Evolutionary conservation across 805 yeast species (phyloP).

Genomic region (Candida stauntonica): DNA sequence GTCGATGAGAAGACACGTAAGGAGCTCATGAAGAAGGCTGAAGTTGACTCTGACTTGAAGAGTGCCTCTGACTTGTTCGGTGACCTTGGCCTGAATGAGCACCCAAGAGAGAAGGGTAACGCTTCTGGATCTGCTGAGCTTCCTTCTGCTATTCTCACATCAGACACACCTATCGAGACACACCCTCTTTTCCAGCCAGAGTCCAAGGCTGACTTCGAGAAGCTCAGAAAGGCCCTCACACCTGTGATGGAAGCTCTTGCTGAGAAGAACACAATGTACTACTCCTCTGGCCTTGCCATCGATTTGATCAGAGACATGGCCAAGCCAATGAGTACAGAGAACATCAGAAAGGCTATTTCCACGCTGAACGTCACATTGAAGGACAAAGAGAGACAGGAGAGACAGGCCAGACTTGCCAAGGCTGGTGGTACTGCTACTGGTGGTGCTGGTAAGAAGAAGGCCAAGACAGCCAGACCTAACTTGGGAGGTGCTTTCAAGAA

Average conservation of each 20-base stretch:
- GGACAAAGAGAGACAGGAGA: slow-evolving; percentile 86
- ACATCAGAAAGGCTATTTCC: slow-evolving; percentile 77
- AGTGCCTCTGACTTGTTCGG: slow-evolving; percentile 92
- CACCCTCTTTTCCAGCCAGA: slow-evolving; percentile 86
- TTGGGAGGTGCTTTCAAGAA: slow-evolving; percentile 61
- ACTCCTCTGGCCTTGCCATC: slow-evolving; percentile 71
- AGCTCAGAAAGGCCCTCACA: slow-evolving; percentile 66
- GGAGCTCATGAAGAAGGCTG: slow-evolving; percentile 74
- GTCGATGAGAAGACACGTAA: slow-evolving; percentile 72
- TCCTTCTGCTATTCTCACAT: slow-evolving; percentile 34
- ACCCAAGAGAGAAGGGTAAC: slow-evolving; percentile 37
- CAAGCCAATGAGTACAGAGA: slow-evolving; percentile 77
- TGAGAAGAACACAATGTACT: slow-evolving; percentile 58
- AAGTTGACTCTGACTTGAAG: slow-evolving; percentile 79
- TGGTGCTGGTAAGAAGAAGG: slow-evolving; percentile 95
- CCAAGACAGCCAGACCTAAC: slow-evolving; percentile 61
- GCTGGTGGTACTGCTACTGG: slow-evolving; percentile 85
- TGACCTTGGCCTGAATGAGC: slow-evolving; percentile 52
- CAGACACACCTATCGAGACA: slow-evolving; percentile 60
- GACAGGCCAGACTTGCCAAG: slow-evolving; percentile 77
- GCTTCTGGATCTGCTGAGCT: slow-evolving; percentile 33
- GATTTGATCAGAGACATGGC: slow-evolving; percentile 83
- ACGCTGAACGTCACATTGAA: slow-evolving; percentile 77
- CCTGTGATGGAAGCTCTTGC: slow-evolving; percentile 58
- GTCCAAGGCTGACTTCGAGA: slow-evolving; percentile 74